These are phyloP conservation scores for Neurospora sp. DNA, from an alignment of 495 filamentous ascomycete genomes.

Conservation along the genomic window DNA sequence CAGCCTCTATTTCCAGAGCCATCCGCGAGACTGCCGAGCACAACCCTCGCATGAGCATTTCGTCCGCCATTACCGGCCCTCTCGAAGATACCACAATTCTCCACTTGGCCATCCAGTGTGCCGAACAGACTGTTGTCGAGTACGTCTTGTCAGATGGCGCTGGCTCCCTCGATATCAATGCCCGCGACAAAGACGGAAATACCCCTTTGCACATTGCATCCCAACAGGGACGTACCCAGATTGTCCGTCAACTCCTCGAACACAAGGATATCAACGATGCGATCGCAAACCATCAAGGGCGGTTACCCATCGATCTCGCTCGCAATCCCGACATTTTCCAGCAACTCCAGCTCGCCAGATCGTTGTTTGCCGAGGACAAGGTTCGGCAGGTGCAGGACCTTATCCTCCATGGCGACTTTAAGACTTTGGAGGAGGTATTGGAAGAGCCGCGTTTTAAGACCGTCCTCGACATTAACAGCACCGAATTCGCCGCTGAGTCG, in stretches of 20 bases:
- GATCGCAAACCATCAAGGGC: constrained; percentile 78
- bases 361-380: constrained; percentile 79
- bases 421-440: constrained; percentile 64
- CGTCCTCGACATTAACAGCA: constrained; percentile 79
- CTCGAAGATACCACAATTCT: constrained; percentile 79
- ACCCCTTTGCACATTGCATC: constrained; percentile 86
- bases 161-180: constrained; percentile 70
- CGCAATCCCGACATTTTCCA: constrained; percentile 91
- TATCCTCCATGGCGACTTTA: constrained; percentile 62
- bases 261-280: constrained; percentile 79
- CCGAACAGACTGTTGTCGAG: constrained; percentile 91
- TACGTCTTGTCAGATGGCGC: constrained; percentile 70
- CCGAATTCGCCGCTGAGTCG: constrained; percentile 77
- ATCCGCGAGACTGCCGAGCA: constrained; percentile 57
- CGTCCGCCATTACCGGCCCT: constrained; percentile 39
- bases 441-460: constrained; percentile 77
- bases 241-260: constrained; percentile 73
- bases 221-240: constrained; percentile 62
- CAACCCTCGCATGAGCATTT: constrained; percentile 40
- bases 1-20: constrained; percentile 77
- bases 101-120: constrained; percentile 94
- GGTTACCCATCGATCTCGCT: constrained; percentile 79
- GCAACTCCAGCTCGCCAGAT: constrained; percentile 82
- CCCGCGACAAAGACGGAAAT: constrained; percentile 84
- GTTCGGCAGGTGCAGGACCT: constrained; percentile 72